phyloP scores from a whole-genome alignment of 306 rosid species.

The Begonia fuchsioides region DNA sequence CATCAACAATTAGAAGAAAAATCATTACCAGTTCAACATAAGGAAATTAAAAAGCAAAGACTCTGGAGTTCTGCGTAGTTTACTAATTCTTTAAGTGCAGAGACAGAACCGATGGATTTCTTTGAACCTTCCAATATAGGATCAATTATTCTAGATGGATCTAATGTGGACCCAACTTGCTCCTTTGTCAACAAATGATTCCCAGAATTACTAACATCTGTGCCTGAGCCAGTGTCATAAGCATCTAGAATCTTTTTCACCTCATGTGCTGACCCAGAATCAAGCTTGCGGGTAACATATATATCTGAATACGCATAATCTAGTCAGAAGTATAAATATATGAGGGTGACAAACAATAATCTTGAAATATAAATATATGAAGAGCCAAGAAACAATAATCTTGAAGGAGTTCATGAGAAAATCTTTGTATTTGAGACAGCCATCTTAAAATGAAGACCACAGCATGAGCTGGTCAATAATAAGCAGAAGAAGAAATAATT shows the following conservation, averaged over 20 bases:
- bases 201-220: slow-evolving; percentile 30
- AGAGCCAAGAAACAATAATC: neutral
- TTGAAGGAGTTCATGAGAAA: neutral
- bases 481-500: too few relatives aligned
- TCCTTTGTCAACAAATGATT: slow-evolving; percentile 43
- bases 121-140: slow-evolving; percentile 53
- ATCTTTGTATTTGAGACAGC: too few relatives aligned
- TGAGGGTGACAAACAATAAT: neutral
- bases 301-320: slow-evolving; percentile 35
- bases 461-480: too few relatives aligned
- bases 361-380: neutral
- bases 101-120: slow-evolving; percentile 42
- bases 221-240: slow-evolving; percentile 39
- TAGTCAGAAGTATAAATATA: slow-evolving; percentile 7
- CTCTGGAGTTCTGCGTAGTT: slow-evolving; percentile 9
- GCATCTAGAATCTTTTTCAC: slow-evolving; percentile 33
- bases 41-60: neutral
- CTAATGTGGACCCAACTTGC: slow-evolving; percentile 36
- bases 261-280: slow-evolving; percentile 43
- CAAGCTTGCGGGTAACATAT: slow-evolving; percentile 58
- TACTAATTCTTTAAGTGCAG: slow-evolving; percentile 72
- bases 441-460: too few relatives aligned
- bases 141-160: slow-evolving; percentile 41
- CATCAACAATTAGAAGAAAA: slow-evolving; percentile 1
- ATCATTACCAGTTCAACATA: neutral